phyloP scores from a whole-genome alignment of 2,329 filamentous ascomycete species.

The Penicillium sp. region DNA sequence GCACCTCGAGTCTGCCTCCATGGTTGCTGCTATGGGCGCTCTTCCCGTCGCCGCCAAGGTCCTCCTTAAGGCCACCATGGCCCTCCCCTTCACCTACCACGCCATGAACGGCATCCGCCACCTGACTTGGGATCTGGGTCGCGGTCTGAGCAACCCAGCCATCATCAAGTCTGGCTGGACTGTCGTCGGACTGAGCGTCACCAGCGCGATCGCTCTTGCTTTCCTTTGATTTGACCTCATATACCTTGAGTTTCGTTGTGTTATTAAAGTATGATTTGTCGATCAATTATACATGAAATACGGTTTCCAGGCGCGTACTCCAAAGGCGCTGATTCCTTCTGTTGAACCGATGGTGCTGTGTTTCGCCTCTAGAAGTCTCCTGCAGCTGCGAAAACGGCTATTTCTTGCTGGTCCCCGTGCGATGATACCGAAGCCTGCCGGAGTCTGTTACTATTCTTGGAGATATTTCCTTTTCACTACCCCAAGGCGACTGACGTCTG shows the following conservation, averaged over 20 bases:
- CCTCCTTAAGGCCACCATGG: conserved; percentile 56
- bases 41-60: conserved; percentile 61
- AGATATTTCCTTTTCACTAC: background rate
- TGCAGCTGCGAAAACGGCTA: too few relatives aligned
- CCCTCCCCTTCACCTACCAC: conserved; percentile 67
- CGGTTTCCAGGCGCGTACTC: conserved; percentile 20
- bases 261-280: conserved; percentile 32
- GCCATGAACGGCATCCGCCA: conserved; percentile 67
- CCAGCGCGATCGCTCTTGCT: conserved; percentile 50
- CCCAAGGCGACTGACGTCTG: conserved; percentile 3
- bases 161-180: conserved; percentile 65
- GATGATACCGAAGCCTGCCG: too few relatives aligned
- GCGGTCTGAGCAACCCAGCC: conserved; percentile 60
- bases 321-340: conserved; percentile 20
- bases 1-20: conserved; percentile 62
- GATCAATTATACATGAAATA: conserved; percentile 22
- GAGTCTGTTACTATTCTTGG: too few relatives aligned
- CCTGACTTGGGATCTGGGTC: conserved; percentile 67
- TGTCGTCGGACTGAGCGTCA: conserved; percentile 56
- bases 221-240: conserved; percentile 40
- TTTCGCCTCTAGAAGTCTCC: conserved; percentile 6
- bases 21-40: conserved; percentile 63
- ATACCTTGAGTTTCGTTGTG: conserved; percentile 32
- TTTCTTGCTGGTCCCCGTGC: too few relatives aligned
- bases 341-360: conserved; percentile 4